phyloP scores from a whole-genome alignment of 75 land plant species.

The Pinus albicaulis region DNA sequence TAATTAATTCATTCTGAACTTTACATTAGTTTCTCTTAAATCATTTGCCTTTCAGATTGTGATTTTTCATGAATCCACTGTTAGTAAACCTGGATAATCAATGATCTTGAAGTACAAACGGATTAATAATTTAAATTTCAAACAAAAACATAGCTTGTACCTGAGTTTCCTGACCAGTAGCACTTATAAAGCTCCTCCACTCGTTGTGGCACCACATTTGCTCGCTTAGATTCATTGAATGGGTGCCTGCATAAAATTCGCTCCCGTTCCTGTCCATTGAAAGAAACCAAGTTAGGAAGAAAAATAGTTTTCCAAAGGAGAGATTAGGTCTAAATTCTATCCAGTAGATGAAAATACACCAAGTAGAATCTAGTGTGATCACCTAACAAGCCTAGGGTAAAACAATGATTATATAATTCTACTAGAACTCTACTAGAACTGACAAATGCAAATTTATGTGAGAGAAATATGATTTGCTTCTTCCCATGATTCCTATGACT shows the following conservation, averaged over 20 bases:
- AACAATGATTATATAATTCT: not conserved
- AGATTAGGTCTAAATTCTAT: not conserved
- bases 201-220: constrained; percentile 85
- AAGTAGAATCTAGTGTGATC: not conserved
- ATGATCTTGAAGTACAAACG: too few relatives aligned
- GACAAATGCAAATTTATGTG: not conserved
- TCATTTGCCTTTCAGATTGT: too few relatives aligned
- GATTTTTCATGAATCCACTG: too few relatives aligned
- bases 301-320: not conserved
- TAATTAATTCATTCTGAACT: too few relatives aligned
- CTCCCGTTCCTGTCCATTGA: constrained; percentile 61
- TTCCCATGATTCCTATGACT: not conserved
- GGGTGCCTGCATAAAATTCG: constrained; percentile 95
- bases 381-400: not conserved
- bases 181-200: constrained; percentile 94
- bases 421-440: not conserved
- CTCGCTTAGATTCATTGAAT: constrained; percentile 93
- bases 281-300: not conserved
- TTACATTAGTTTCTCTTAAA: too few relatives aligned
- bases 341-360: not conserved
- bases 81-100: too few relatives aligned
- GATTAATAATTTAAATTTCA: too few relatives aligned
- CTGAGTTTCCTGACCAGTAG: constrained; percentile 83
- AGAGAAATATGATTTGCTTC: not conserved
- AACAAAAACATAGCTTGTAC: constrained; percentile 19